A percentile compares a stretch with the other conserved stretches of the same genome.
These are phyloP conservation scores for Boletus patriciae DNA, from an alignment of 768 basidiomycete genomes.

Conservation along the genomic window DNA sequence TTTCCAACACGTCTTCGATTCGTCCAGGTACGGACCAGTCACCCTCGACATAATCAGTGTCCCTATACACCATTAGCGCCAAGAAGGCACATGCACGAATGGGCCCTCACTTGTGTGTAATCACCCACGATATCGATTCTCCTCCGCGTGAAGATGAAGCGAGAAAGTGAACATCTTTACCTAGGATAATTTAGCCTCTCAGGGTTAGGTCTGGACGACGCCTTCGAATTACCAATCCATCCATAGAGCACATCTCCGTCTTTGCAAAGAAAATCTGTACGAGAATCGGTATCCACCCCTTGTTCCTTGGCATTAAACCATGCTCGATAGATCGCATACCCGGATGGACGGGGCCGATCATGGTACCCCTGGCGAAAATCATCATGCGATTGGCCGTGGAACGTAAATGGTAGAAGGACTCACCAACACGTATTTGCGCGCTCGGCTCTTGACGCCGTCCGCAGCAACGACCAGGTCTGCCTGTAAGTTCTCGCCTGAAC, in stretches of 20 bases:
- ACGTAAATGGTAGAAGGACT: neutral
- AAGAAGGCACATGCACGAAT: neutral
- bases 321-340: constrained; percentile 31
- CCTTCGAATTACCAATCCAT: constrained; percentile 21
- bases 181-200: neutral
- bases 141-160: constrained; percentile 15
- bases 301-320: constrained; percentile 28
- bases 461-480: constrained; percentile 32
- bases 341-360: constrained; percentile 28
- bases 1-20: constrained; percentile 22
- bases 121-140: constrained; percentile 18
- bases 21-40: constrained; percentile 22
- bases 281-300: constrained; percentile 24
- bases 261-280: constrained; percentile 19
- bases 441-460: constrained; percentile 29
- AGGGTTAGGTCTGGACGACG: neutral
- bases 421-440: constrained; percentile 24
- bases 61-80: constrained; percentile 10
- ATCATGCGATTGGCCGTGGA: neutral
- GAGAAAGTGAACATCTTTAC: constrained; percentile 24
- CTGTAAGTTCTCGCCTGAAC: constrained; percentile 14
- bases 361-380: constrained; percentile 20
- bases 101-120: constrained; percentile 22
- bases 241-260: constrained; percentile 23
- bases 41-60: constrained; percentile 22